These are phyloP conservation scores for Suillus occidentalis DNA, from an alignment of 768 basidiomycete genomes.

Conservation along the genomic window DNA sequence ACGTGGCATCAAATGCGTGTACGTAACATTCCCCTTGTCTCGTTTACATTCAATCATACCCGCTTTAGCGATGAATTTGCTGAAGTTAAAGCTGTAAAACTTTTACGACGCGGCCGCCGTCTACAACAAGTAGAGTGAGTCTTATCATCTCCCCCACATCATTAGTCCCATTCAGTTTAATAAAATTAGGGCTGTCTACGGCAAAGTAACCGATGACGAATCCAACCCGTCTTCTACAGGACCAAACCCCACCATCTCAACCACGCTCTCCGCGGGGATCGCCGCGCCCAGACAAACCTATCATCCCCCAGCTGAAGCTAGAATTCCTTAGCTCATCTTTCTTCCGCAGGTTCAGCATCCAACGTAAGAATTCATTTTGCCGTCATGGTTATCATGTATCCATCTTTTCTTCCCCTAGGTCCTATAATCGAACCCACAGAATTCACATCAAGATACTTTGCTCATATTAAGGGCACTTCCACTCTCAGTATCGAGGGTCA, in stretches of 20 bases:
- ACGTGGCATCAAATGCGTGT: conserved; percentile 92
- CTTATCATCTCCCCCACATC: neutral
- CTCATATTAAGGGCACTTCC: conserved; percentile 61
- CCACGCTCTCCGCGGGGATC: conserved; percentile 11
- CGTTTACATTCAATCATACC: conserved; percentile 11
- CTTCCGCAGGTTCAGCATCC: conserved; percentile 80
- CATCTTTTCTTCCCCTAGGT: conserved; percentile 45
- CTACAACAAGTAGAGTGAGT: conserved; percentile 84
- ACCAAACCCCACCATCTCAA: conserved; percentile 19
- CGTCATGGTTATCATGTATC: conserved; percentile 9
- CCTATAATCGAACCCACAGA: conserved; percentile 83
- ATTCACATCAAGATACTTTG: conserved; percentile 70
- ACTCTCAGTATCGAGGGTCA: conserved; percentile 71
- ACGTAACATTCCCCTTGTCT: conserved; percentile 35
- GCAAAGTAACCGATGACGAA: conserved; percentile 56
- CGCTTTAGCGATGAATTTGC: conserved; percentile 81
- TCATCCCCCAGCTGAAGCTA: conserved; percentile 69
- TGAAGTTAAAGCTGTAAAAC: conserved; percentile 86
- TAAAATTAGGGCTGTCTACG: conserved; percentile 67
- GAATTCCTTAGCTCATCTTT: conserved; percentile 86
- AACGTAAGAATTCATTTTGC: conserved; percentile 54
- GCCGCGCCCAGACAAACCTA: conserved; percentile 27
- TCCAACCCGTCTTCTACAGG: conserved; percentile 24
- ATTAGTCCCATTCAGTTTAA: conserved; percentile 9
- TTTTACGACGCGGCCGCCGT: conserved; percentile 74